Base-by-base conservation (phyloP, 2,329 filamentous ascomycete genomes). In the Botrytis byssoidea region DNA sequence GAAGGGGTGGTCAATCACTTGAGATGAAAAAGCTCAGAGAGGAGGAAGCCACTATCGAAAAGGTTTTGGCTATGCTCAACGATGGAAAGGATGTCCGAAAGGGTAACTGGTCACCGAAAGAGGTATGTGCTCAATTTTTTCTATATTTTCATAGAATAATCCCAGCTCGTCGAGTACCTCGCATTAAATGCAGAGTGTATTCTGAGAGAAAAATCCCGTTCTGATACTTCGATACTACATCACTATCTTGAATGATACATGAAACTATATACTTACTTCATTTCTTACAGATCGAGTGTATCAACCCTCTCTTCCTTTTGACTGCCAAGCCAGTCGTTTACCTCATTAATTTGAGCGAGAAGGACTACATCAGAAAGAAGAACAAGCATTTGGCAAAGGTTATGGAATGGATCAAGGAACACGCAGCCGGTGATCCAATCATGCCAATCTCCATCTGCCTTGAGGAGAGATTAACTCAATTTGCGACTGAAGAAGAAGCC, bases 101-200 rank as follows among this genome's bases (percentile, higher is more conserved):
- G 85, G 92, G 92, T 81, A 89, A 89, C 82, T 99, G 96, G 96
- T 80, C 83, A 59, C 92, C 94, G 69, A 99, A 98, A 86, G 96
- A 99, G 93, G 96, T 98, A 92, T 85, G 92, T 83, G 73, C 75
- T 74, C 66, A 46, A 76, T 80, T 77, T 76, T 76, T 74, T 60
- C 72, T 78, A 77, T 75, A 9, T 74, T 18, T n/a, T 79, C 75
- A 73, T 73, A 60, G 92, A 94, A 81, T 93, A 95, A 97, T 93
- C 96, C 96, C 96, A 99, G 96, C 96, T 99, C 96, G 92, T 97
- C 92, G 95, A 98, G 91, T 90, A 88, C 89, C 92, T 93, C 90
- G 88, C 85, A 84, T 85, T 85, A 85, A 90, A 93, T 90, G 88
- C 88, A 87, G 92, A 93, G 92, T 88, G 87, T 88, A 89, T 90